Conservation (phyloP, 306 rosid species). For the Fagus sylvatica region DNA sequence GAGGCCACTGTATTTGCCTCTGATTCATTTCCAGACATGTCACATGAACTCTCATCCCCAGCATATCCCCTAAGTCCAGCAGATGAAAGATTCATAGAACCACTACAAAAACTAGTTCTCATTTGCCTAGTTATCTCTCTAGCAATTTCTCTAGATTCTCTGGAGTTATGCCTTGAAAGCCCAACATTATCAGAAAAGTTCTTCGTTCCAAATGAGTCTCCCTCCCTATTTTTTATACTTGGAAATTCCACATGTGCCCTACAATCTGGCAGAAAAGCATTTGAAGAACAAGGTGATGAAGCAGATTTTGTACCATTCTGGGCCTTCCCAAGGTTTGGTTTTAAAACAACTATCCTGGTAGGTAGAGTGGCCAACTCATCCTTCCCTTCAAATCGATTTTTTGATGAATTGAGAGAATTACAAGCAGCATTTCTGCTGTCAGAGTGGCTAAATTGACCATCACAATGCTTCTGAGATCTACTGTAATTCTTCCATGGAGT, state of each 20-base stretch:
- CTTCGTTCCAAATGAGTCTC: constrained; percentile 40
- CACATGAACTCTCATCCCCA: constrained; percentile 65
- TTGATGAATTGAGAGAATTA: constrained; percentile 46
- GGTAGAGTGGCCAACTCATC: constrained; percentile 49
- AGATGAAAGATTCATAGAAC: constrained; percentile 42
- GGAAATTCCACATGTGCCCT: constrained; percentile 48
- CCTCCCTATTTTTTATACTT: constrained; percentile 41
- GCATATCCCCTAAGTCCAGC: constrained; percentile 57
- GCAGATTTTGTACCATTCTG: constrained; percentile 41
- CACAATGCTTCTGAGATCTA: constrained; percentile 47
- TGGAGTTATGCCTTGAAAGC: constrained; percentile 52
- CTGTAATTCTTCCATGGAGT: constrained; percentile 33
- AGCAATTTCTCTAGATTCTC: constrained; percentile 77
- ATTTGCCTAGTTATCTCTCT: constrained; percentile 77
- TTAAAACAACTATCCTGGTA: constrained; percentile 84
- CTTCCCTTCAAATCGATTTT: constrained; percentile 40
- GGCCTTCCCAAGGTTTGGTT: constrained; percentile 79
- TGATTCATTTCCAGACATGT: constrained; percentile 65
- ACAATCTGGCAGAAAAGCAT: constrained; percentile 44
- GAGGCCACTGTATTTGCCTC: constrained; percentile 44
- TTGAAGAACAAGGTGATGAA: constrained; percentile 64
- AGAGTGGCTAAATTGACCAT: constrained; percentile 39
- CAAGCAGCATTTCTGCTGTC: constrained; percentile 43
- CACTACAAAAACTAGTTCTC: constrained; percentile 48
- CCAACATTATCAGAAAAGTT: constrained; percentile 38